These are phyloP conservation scores for Bacterosira constricta DNA, from an alignment of 108 stramenopile species.

Conservation along the genomic window DNA sequence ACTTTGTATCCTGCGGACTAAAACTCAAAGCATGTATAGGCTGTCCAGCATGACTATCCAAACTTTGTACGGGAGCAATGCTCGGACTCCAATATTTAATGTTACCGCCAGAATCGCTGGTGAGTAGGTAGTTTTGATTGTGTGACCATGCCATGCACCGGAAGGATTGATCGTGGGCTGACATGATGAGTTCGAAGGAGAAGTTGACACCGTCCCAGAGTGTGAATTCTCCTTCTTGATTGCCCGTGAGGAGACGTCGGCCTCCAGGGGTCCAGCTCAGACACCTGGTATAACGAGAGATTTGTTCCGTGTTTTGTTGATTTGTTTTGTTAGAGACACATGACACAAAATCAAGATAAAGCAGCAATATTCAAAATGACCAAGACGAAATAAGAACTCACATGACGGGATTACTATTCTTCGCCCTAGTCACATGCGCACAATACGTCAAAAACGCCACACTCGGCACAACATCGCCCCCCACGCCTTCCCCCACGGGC, in stretches of 20 bases:
- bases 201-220: conserved; percentile 94
- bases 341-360: neutral
- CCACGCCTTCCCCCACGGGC: conserved; percentile 50
- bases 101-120: conserved; percentile 85
- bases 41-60: conserved; percentile 87
- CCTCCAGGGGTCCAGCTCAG: conserved; percentile 89
- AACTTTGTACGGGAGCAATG: conserved; percentile 87
- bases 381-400: conserved; percentile 9
- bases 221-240: conserved; percentile 91
- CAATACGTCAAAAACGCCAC: conserved; percentile 68
- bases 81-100: conserved; percentile 92
- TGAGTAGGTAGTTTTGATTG: conserved; percentile 89
- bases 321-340: neutral
- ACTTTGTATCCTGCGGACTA: conserved; percentile 93
- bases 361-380: neutral
- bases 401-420: conserved; percentile 86
- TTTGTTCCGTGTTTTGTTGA: neutral
- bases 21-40: conserved; percentile 93
- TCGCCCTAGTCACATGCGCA: conserved; percentile 86
- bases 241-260: conserved; percentile 82
- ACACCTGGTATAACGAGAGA: conserved; percentile 35
- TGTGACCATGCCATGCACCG: conserved; percentile 93
- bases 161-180: conserved; percentile 84
- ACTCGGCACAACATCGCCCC: conserved; percentile 47
- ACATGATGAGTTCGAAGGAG: conserved; percentile 89